Percentiles rank a stretch among this genome's conserved stretches.
These are phyloP conservation scores for Filosporella fistucella DNA, from an alignment of 495 filamentous ascomycete species.

Conservation along the genomic window DNA sequence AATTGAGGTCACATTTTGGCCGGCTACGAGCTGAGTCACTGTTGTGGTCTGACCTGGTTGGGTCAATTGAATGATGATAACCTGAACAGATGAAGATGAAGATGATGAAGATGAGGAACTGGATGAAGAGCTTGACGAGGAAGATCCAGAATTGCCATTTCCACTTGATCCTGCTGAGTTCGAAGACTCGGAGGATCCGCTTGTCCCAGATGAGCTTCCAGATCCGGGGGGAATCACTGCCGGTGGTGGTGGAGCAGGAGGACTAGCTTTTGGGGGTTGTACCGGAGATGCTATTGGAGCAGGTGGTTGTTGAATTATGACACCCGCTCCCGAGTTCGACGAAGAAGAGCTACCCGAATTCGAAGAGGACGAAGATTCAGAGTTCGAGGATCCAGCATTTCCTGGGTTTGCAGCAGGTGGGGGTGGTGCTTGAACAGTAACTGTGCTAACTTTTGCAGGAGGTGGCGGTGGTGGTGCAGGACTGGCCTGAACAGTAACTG, in stretches of 20 bases:
- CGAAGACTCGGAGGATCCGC: conserved; percentile 3
- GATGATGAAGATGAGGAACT: conserved; percentile 8
- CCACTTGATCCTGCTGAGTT: not conserved
- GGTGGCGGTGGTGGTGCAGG: too few species aligned
- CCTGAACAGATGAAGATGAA: conserved; percentile 9
- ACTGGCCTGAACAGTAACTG: not conserved
- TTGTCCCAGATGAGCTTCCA: not conserved
- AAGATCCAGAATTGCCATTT: conserved; percentile 5
- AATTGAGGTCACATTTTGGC: conserved; percentile 8
- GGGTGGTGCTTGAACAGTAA: not conserved
- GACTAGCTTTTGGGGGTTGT: not conserved
- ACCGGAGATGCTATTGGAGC: not conserved
- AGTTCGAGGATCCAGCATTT: not conserved
- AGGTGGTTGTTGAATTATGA: not conserved
- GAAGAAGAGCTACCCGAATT: not conserved
- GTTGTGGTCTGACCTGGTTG: conserved; percentile 8
- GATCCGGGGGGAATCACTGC: not conserved
- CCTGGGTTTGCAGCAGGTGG: not conserved
- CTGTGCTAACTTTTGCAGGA: not conserved
- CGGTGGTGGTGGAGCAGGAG: not conserved
- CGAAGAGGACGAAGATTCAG: conserved; percentile 2
- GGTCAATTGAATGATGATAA: conserved; percentile 13
- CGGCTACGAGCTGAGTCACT: conserved; percentile 3
- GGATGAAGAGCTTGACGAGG: conserved; percentile 1
- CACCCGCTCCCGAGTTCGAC: not conserved